Evolutionary conservation across 2,329 filamentous ascomycete species (phyloP), one percentile per base, ranked within the genome.

Genomic region (Fusarium fujikuroi): DNA sequence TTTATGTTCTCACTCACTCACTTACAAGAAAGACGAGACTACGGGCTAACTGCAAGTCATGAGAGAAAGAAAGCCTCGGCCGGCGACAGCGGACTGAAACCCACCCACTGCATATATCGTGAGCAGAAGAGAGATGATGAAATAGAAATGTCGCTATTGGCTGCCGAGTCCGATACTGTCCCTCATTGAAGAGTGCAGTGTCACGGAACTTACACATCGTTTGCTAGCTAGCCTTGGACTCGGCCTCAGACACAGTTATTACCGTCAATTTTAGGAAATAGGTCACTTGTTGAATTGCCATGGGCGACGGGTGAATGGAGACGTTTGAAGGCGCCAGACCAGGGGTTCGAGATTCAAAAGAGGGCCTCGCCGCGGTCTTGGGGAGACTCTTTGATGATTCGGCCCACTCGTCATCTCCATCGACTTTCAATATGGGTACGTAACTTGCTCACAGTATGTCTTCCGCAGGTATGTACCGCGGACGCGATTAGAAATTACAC

Each of bases 351-450:
- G 34, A 42, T 40, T 40, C 34, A 40, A 54, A 64, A 75, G 65
- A 69, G 67, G 68, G 62, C 54, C 65, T 66, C 56, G 60, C 43
- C 50, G 63, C 59, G 57, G 49, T 52, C 28, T 40, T 66, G 53
- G 73, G 69, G 58, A 70, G 37, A 60, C 44, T 58, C 50, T 42
- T 65, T 76, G 61, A 75, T 77, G 67, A 76, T 76, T 61, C 19
- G 75, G 66, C 73, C 75, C 75, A 77, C 75, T 70, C 62, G 59
- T 73, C 71, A 73, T 77, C 75, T 76, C 71, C 71, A 74, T 69
- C 39, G 28, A 58, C 63, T 67, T 61, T 47, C 58, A 47, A 75
- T 66, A 72, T 66, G 67, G 64, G 53, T 66, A 67, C 63, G 19
- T 30, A 32, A 47, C 60, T 25, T 25, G 49, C 15, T 53, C 18